Conservation (phyloP, 2,329 filamentous ascomycete species). For the Paraphaeosphaeria minitans region DNA sequence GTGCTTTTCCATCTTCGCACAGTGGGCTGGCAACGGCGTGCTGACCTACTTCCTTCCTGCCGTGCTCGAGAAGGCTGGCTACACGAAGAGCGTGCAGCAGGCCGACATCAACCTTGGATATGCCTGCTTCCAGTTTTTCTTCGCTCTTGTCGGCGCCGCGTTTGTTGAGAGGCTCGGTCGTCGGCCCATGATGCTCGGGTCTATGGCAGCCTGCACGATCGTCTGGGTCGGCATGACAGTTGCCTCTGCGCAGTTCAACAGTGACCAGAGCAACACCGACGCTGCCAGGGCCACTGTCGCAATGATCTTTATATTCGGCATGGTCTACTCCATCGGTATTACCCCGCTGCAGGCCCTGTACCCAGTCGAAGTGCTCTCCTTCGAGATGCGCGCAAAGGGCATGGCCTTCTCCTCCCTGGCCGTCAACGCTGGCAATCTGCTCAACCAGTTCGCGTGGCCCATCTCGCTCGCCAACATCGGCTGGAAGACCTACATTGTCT, state of each 20-base stretch:
- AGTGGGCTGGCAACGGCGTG: slow-evolving; percentile 37
- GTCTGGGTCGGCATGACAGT: slow-evolving; percentile 35
- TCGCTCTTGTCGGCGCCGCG: slow-evolving; percentile 42
- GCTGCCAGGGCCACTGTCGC: too few relatives aligned
- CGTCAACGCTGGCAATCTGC: slow-evolving; percentile 26
- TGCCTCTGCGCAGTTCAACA: slow-evolving; percentile 13
- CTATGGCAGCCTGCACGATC: slow-evolving; percentile 25
- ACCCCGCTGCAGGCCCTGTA: slow-evolving; percentile 44
- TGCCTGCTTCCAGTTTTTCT: slow-evolving; percentile 42
- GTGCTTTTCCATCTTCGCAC: slow-evolving; percentile 38
- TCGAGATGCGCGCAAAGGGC: slow-evolving; percentile 43
- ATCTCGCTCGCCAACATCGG: slow-evolving; percentile 30
- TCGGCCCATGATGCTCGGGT: slow-evolving; percentile 39
- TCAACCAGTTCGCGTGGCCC: slow-evolving; percentile 40
- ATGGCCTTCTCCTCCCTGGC: slow-evolving; percentile 33
- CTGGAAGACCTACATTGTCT: slow-evolving; percentile 35
- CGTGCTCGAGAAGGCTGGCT: slow-evolving; percentile 41
- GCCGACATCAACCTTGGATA: slow-evolving; percentile 35
- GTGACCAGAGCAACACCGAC: slow-evolving; percentile 20
- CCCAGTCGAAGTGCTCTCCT: slow-evolving; percentile 42
- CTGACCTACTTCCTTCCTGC: slow-evolving; percentile 39
- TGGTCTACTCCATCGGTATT: slow-evolving; percentile 40
- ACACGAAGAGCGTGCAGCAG: too few relatives aligned
- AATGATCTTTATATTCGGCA: too few relatives aligned
- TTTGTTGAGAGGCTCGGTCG: slow-evolving; percentile 42